A percentile compares a stretch with the other conserved stretches of the same genome.
Evolutionary conservation across 1,139 yeast genomes (phyloP).

Genomic region (Candida smagusa): DNA sequence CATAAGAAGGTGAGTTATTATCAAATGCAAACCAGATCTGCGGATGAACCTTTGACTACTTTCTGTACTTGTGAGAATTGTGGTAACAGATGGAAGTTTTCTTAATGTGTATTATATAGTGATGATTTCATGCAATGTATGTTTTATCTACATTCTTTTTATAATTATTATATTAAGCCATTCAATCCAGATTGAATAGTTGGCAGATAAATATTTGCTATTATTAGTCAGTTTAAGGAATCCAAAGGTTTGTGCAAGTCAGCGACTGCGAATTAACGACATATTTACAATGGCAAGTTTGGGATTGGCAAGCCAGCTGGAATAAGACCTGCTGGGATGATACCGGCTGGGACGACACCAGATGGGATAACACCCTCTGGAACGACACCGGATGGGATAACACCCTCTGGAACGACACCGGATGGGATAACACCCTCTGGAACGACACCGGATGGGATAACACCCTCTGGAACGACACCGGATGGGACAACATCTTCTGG

Average conservation of each 20-base stretch:
- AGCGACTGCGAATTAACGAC: no score
- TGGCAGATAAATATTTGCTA: neutral
- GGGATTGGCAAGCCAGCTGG: neutral
- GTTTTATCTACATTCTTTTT: neutral
- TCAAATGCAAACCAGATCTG: slow-evolving; percentile 97
- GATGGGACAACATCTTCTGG: neutral
- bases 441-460: neutral
- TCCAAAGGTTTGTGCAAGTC: no score
- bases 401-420: neutral
- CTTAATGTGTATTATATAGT: slow-evolving; percentile 27
- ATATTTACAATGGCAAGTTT: no score
- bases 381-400: neutral
- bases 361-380: neutral
- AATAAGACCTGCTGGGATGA: neutral
- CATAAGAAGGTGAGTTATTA: slow-evolving; percentile 94
- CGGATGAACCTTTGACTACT: slow-evolving; percentile 97
- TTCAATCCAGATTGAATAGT: neutral
- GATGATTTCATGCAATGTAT: neutral
- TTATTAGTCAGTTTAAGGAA: no score
- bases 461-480: neutral
- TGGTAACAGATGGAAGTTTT: slow-evolving; percentile 97
- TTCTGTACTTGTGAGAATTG: slow-evolving; percentile 97
- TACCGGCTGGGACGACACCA: neutral
- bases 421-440: neutral
- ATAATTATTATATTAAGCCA: neutral